A percentile compares a stretch with the other conserved stretches of the same genome.
phyloP scores from a whole-genome alignment of 176 grass and related monocot genomes.

The Triticum turgidum region DNA sequence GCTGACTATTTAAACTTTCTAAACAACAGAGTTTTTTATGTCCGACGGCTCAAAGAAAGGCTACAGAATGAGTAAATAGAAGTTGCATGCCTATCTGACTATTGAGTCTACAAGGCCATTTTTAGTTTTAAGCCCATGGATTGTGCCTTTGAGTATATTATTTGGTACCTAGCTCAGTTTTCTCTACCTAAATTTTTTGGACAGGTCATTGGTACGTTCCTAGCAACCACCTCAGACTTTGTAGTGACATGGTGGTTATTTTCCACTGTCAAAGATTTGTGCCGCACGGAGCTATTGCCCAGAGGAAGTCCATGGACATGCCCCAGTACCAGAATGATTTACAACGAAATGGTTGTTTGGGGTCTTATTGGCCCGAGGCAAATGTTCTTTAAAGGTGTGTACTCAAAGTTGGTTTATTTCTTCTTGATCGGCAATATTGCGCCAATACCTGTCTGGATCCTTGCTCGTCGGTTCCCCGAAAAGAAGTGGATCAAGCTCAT shows the following conservation, averaged over 20 bases:
- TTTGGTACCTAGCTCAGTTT: not conserved
- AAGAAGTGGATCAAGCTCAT: conserved; percentile 21
- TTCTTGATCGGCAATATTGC: not conserved
- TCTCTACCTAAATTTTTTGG: not conserved
- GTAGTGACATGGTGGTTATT: conserved; percentile 15
- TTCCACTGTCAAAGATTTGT: not conserved
- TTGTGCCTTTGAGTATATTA: not conserved
- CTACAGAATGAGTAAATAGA: too few species aligned
- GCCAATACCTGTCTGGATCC: not conserved
- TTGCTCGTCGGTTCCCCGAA: not conserved
- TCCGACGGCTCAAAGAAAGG: too few species aligned
- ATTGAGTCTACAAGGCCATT: too few species aligned
- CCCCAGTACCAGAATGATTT: not conserved
- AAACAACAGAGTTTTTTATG: too few species aligned
- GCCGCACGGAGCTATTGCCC: not conserved
- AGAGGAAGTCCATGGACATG: not conserved
- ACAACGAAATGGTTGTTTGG: conserved; percentile 3
- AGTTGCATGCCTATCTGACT: too few species aligned
- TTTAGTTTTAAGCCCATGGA: not conserved
- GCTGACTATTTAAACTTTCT: too few species aligned
- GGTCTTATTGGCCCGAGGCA: not conserved
- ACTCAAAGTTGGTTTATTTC: not conserved
- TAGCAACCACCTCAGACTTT: not conserved
- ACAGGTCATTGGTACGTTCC: not conserved
- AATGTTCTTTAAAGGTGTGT: not conserved